Evolutionary conservation across 257 asterid species (phyloP), one percentile per base, ranked within the genome.

Genomic region (Capsicum baccatum): DNA sequence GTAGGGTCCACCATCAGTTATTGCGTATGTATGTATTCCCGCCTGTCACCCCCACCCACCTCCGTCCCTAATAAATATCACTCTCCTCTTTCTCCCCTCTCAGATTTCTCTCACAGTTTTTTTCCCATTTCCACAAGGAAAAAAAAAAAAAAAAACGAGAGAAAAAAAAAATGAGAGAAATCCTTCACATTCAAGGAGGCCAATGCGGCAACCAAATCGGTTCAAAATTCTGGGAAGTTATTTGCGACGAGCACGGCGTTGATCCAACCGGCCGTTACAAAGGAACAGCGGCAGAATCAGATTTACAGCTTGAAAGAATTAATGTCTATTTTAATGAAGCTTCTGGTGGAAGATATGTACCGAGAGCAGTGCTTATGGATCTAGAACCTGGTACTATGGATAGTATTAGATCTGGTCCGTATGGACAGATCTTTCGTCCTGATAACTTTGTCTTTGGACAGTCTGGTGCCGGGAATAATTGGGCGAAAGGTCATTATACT

Each of bases 121-220:
- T 8, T 35, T 48, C 3, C 33, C 8, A 4, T 3, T 3, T 39
- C 44, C 44, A 3, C 16, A 2, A 26, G 26, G 26, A 26, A 26
- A 26, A 26, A 26, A 2, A 74, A 73, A 73, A 15, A 52, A 3
- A 33, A 15, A 26, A 35, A 89, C 91, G 94, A 92, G 94, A 79
- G 33, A 74, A 48, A 15, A 52, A 4, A 33, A 15, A 26, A 35
- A 92, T 92, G 94, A 92, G 94, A 79, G 96, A 92, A 83, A 91
- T 92, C 79, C 89, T 92, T 35, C 96, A 91, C 88, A 84, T 92
- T 69, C 94, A 92, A 83, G 94, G 93, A 12, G 95, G 95, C 1
- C 94, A 92, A 84, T 92, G 95, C 57, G 94, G 95, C 15, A 92
- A 92, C 90, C 95, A 92, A 79, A 92, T 92, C 84, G 94, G 95